Conservation (phyloP, 2,329 filamentous ascomycete genomes). For the Purpureocillium takamizusanense region DNA sequence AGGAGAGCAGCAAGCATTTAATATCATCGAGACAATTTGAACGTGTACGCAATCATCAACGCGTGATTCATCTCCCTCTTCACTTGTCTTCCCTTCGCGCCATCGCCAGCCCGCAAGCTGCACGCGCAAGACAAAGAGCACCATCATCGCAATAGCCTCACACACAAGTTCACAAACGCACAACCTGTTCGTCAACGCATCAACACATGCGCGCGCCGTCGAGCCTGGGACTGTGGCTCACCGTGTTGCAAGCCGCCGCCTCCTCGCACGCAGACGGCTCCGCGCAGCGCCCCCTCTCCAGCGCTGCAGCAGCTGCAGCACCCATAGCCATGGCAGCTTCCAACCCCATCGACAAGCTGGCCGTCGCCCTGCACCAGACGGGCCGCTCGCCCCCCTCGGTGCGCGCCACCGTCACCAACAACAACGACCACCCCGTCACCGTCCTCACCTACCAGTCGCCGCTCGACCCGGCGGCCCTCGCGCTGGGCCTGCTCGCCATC, state of each 20-base stretch:
- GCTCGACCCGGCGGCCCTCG: conserved; percentile 24
- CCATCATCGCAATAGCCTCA: no score
- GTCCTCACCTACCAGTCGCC: conserved; percentile 29
- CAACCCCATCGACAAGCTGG: conserved; percentile 15
- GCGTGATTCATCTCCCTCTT: no score
- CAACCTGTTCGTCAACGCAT: no score
- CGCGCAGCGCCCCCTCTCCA: neutral
- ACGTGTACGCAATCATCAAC: no score
- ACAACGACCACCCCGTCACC: conserved; percentile 22
- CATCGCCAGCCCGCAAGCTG: no score
- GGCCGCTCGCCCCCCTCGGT: conserved; percentile 23
- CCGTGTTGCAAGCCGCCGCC: neutral
- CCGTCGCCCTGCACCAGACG: conserved; percentile 21
- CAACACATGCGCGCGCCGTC: neutral
- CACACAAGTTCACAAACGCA: no score
- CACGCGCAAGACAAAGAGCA: no score
- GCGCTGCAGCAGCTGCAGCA: neutral
- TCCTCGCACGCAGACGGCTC: conserved; percentile 1
- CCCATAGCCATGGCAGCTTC: neutral
- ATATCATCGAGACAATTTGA: no score
- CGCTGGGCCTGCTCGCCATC: conserved; percentile 24
- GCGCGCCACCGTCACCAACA: conserved; percentile 26
- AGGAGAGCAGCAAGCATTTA: no score
- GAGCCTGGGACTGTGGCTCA: no score
- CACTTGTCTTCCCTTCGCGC: no score